These are phyloP conservation scores for Dionaea muscipula DNA, from an alignment of 179 eudicot species.

Conservation along the genomic window DNA sequence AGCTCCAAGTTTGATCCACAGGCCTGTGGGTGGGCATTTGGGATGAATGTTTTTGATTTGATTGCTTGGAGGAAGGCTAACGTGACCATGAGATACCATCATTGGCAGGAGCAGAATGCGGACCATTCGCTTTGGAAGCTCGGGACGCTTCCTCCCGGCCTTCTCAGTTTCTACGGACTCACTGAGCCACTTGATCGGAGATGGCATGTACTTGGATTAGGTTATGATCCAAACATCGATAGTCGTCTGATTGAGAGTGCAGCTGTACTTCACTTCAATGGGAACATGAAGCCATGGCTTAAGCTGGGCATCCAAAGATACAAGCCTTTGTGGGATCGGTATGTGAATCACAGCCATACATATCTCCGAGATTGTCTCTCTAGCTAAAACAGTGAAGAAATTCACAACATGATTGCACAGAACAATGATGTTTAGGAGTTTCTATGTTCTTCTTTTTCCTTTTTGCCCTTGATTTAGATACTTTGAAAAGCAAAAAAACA, in stretches of 20 bases:
- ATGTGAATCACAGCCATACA: conserved; percentile 43
- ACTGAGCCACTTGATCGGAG: conserved; percentile 82
- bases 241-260: conserved; percentile 62
- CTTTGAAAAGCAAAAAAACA: not conserved
- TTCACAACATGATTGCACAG: not conserved
- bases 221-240: conserved; percentile 61
- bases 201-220: conserved; percentile 78
- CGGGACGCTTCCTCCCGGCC: conserved; percentile 75
- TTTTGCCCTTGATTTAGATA: no score
- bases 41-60: conserved; percentile 67
- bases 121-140: conserved; percentile 58
- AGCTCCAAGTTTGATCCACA: conserved; percentile 75
- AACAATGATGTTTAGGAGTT: not conserved
- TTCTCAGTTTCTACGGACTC: conserved; percentile 59
- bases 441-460: not conserved
- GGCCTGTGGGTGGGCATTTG: conserved; percentile 88
- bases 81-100: conserved; percentile 49
- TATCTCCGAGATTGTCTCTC: conserved; percentile 47
- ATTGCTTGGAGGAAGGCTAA: conserved; percentile 59
- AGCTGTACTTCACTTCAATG: conserved; percentile 65
- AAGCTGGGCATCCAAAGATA: conserved; percentile 40
- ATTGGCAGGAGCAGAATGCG: conserved; percentile 52
- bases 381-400: conserved; percentile 12
- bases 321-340: conserved; percentile 55
- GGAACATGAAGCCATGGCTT: conserved; percentile 65